Evolutionary conservation across 2,329 filamentous ascomycete species (phyloP).

Genomic region (Parasarocladium wereldwijsianum): DNA sequence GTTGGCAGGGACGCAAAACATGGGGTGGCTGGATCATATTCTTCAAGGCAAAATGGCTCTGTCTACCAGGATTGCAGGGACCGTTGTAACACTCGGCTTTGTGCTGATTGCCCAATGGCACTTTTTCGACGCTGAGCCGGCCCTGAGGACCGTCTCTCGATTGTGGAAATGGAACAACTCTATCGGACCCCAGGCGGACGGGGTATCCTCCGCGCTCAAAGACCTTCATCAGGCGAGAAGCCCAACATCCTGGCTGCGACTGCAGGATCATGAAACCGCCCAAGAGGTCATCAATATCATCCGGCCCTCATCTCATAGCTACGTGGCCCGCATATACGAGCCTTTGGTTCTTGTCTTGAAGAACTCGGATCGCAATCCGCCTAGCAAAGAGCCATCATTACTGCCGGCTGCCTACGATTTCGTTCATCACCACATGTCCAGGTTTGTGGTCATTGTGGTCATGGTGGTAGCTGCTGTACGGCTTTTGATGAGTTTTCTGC

Average conservation of each 20-base stretch:
- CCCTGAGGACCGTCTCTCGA: slow-evolving; percentile 15
- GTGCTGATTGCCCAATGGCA: slow-evolving; percentile 64
- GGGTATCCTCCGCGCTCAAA: slow-evolving; percentile 28
- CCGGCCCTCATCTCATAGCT: slow-evolving; percentile 56
- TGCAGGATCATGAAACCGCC: slow-evolving; percentile 68
- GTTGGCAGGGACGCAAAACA: slow-evolving; percentile 5
- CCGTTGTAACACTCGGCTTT: slow-evolving; percentile 57
- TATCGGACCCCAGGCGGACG: background rate
- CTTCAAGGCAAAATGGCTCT: slow-evolving; percentile 49
- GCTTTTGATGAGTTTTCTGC: slow-evolving; percentile 58
- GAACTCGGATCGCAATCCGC: slow-evolving; percentile 49
- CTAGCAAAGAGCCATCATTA: slow-evolving; percentile 20
- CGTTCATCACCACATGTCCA: slow-evolving; percentile 38
- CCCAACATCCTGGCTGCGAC: slow-evolving; percentile 60
- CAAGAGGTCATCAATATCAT: slow-evolving; percentile 63
- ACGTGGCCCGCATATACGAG: slow-evolving; percentile 60
- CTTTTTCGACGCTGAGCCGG: slow-evolving; percentile 49
- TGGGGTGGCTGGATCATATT: slow-evolving; percentile 43
- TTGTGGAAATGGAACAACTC: slow-evolving; percentile 9
- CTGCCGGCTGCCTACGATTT: slow-evolving; percentile 46
- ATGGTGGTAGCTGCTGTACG: slow-evolving; percentile 50
- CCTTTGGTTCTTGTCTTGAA: slow-evolving; percentile 59
- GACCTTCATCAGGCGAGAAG: slow-evolving; percentile 60
- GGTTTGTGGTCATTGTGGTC: slow-evolving; percentile 48
- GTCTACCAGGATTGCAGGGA: slow-evolving; percentile 62